Conservation (phyloP, 2,329 filamentous ascomycete genomes). For the Penicillium sclerotigenum region DNA sequence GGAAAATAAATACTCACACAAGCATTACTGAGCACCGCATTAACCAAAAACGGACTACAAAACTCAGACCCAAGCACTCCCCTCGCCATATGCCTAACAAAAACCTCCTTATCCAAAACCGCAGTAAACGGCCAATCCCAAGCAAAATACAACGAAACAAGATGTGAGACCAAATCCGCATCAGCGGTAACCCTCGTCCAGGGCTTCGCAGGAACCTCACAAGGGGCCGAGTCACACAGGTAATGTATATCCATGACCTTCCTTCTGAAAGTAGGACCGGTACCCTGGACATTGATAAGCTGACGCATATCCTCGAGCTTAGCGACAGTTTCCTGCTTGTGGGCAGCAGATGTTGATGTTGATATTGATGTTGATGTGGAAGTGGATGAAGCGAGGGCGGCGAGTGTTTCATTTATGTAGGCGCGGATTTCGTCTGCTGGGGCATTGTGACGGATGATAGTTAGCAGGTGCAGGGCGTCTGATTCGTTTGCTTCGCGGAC, state of each 20-base stretch:
- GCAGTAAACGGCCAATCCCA: slow-evolving; percentile 89
- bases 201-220: slow-evolving; percentile 43
- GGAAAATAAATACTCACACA: slow-evolving; percentile 31
- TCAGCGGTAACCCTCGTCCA: slow-evolving; percentile 83
- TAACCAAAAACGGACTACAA: slow-evolving; percentile 84
- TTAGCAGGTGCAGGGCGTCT: slow-evolving; percentile 29
- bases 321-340: slow-evolving; percentile 19
- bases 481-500: slow-evolving; percentile 34
- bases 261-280: slow-evolving; percentile 32
- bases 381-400: background rate
- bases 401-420: slow-evolving; percentile 34
- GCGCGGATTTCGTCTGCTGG: slow-evolving; percentile 36
- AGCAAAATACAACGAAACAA: slow-evolving; percentile 88
- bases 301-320: slow-evolving; percentile 31
- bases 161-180: slow-evolving; percentile 69
- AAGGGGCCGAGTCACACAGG: slow-evolving; percentile 37
- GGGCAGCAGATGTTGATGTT: background rate
- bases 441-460: slow-evolving; percentile 37
- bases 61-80: slow-evolving; percentile 58
- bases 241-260: slow-evolving; percentile 45
- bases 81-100: slow-evolving; percentile 52
- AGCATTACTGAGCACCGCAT: slow-evolving; percentile 71
- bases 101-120: slow-evolving; percentile 75
- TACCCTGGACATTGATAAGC: slow-evolving; percentile 31
- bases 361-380: background rate